Evolutionary conservation across 225 moss, liverwort and hornwort species (phyloP).

Genomic region (Marchantia polymorpha): DNA sequence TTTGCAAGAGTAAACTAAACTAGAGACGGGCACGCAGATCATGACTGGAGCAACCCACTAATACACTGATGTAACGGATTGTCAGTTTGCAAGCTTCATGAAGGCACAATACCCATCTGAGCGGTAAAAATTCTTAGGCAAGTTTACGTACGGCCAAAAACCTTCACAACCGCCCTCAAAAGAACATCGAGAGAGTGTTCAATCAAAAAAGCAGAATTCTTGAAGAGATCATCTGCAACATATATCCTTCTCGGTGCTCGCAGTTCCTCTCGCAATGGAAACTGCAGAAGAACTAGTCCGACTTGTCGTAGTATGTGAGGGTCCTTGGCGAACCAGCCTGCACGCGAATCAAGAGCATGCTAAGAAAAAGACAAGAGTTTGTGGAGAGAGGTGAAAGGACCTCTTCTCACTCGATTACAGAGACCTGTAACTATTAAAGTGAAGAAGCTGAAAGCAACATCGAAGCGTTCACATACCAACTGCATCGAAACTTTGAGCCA

Average conservation of each 20-base stretch:
- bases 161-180: conserved; percentile 59
- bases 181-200: conserved; percentile 71
- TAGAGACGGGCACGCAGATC: background rate
- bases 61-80: background rate
- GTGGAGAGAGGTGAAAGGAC: background rate
- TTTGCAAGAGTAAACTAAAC: background rate
- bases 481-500: conserved; percentile 78
- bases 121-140: background rate
- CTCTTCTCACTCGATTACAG: background rate
- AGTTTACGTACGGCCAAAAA: conserved; percentile 73
- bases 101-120: background rate
- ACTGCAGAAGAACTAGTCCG: conserved; percentile 63
- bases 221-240: conserved; percentile 80
- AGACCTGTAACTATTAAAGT: no score
- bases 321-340: conserved; percentile 75
- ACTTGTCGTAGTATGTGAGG: conserved; percentile 57
- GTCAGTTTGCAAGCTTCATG: background rate
- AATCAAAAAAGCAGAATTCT: conserved; percentile 64
- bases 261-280: conserved; percentile 53
- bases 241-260: conserved; percentile 60
- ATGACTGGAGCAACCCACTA: background rate
- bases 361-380: no score
- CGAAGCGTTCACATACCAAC: conserved; percentile 52
- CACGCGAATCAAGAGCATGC: background rate
- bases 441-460: background rate